Conservation (phyloP, 805 yeast genomes). For the Lipomyces yamadae region DNA sequence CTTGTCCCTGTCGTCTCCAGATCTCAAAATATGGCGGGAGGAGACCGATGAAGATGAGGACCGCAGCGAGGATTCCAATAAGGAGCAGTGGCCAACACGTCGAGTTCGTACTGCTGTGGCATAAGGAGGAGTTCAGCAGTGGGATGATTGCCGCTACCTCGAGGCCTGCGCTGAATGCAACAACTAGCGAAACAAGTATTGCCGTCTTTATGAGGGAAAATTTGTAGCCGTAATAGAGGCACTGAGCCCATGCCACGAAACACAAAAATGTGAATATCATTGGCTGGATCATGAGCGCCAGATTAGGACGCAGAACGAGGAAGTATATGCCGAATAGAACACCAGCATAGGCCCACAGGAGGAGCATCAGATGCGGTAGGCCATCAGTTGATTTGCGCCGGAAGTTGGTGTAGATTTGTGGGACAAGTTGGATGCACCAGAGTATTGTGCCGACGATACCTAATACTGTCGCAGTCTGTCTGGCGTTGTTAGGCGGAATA, state of each 20-base stretch:
- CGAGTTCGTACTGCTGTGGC: constrained; percentile 49
- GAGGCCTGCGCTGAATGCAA: constrained; percentile 56
- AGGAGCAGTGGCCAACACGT: constrained; percentile 76
- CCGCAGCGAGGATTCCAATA: constrained; percentile 79
- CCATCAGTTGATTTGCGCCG: constrained; percentile 81
- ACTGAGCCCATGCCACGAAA: constrained; percentile 68
- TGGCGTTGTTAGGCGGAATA: background rate
- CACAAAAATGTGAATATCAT: constrained; percentile 77
- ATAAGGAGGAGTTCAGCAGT: constrained; percentile 44
- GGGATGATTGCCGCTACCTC: constrained; percentile 77
- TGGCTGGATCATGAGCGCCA: constrained; percentile 86
- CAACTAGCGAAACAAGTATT: constrained; percentile 48
- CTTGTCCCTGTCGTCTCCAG: constrained; percentile 77
- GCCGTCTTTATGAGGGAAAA: constrained; percentile 47
- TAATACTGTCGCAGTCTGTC: constrained; percentile 47
- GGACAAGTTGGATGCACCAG: constrained; percentile 91
- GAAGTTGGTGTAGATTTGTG: constrained; percentile 80
- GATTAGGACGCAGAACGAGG: constrained; percentile 66
- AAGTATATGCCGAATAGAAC: constrained; percentile 89
- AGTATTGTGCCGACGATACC: constrained; percentile 89
- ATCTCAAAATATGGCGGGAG: constrained; percentile 89
- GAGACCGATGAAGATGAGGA: constrained; percentile 75
- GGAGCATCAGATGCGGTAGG: constrained; percentile 84
- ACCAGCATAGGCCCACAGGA: constrained; percentile 79
- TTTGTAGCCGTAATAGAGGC: constrained; percentile 56